Evolutionary conservation across 257 asterid genomes (phyloP), one percentile per base, ranked within the genome.

Genomic region (Voacanga thouarsii): DNA sequence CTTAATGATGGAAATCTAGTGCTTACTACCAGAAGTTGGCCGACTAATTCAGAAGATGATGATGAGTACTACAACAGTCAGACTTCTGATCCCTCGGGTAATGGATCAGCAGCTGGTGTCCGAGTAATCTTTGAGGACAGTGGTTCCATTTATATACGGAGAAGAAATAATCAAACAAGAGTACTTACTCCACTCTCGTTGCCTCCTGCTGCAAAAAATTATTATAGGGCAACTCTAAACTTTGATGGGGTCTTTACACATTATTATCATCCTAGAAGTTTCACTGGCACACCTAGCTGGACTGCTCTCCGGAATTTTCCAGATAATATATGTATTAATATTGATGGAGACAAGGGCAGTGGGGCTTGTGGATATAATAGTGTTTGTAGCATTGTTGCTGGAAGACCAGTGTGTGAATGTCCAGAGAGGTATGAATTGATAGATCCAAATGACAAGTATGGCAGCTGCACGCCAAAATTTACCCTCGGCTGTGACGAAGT

Each of bases 301-400:
- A 41, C n/a, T 19, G 28, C 70, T 23, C 78, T 78, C 0, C 12
- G 75, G 57, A 70, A 82, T 41, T 59, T 77, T 82, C 91, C 91
- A 0, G 67, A 67, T 0, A 80, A 90, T 26, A 88, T 88, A 47
- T 90, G 96, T n/a, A 0, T 0, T 0, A 0, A 0, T 4, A 74
- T 89, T 16, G 0, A 0, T 0, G 90, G 89, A 63, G 19, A 6
- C 0, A 18, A 0, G 2, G 91, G 92, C n/a, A 87, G 91, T 53
- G 91, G 95, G n/a, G 91, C 90, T 28, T 89, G 94, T 64, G 96
- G 96, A 9, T 88, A 80, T 71, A 87, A 87, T 78, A 89, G 74
- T 56, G 79, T 89, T 5, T 87, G 92, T 77, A 73, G 76, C 0
- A 65, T 87, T 44, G 72, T 71, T 16, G 72, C 72, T 28, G 56